These are phyloP conservation scores for Dactylonectria macrodidyma DNA, from an alignment of 2,329 filamentous ascomycete genomes.

Conservation along the genomic window DNA sequence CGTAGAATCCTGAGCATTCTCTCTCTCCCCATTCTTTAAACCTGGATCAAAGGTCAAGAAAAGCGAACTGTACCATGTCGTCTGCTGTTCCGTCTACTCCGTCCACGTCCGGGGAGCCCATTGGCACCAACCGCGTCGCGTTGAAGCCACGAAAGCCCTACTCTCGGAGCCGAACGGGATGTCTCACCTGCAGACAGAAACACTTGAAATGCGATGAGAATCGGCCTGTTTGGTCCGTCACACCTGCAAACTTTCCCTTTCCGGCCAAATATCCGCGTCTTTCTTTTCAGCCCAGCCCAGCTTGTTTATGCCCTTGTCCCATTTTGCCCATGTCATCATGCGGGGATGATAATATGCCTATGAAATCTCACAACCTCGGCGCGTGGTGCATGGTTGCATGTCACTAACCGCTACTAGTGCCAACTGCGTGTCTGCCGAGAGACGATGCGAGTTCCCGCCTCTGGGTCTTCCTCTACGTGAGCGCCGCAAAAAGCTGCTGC, in stretches of 20 bases:
- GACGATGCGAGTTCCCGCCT: slow-evolving; percentile 33
- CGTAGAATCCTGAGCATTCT: background rate
- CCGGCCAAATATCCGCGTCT: slow-evolving; percentile 23
- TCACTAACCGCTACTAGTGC: slow-evolving; percentile 30
- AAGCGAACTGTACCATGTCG: background rate
- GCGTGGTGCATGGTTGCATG: background rate
- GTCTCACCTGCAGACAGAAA: slow-evolving; percentile 41
- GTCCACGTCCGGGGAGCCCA: background rate
- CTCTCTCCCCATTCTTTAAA: background rate
- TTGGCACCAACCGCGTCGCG: background rate
- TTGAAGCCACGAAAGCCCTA: slow-evolving; percentile 25
- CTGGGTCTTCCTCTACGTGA: slow-evolving; percentile 36
- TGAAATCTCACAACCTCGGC: too few relatives aligned
- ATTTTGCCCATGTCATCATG: background rate
- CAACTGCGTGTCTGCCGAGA: slow-evolving; percentile 24
- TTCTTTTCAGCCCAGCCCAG: too few relatives aligned
- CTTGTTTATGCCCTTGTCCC: too few relatives aligned
- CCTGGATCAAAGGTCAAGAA: background rate
- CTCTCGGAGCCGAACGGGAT: slow-evolving; percentile 41
- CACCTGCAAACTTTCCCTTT: slow-evolving; percentile 15
- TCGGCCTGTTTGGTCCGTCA: slow-evolving; percentile 39
- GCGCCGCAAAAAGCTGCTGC: slow-evolving; percentile 33
- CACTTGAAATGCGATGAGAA: slow-evolving; percentile 40
- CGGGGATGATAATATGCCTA: background rate
- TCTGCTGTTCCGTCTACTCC: background rate